These are phyloP conservation scores for Castanopsis chinensis DNA, from an alignment of 306 rosid species.

Conservation along the genomic window DNA sequence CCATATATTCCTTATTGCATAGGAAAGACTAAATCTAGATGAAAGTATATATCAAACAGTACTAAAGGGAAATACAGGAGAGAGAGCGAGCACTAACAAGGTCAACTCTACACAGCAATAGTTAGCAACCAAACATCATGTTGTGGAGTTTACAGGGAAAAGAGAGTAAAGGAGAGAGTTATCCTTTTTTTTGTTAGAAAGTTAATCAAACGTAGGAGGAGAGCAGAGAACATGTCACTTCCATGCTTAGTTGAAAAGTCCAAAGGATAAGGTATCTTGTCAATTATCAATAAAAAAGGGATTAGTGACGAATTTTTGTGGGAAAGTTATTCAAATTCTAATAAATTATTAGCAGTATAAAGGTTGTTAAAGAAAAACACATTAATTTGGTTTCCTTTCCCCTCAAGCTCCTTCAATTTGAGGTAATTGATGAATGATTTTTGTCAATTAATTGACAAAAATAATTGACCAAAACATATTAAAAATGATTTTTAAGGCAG, in stretches of 20 bases:
- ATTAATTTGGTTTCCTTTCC: too few species aligned
- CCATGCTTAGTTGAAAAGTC: background rate
- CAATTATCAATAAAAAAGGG: background rate
- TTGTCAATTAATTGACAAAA: too few species aligned
- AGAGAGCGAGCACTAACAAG: background rate
- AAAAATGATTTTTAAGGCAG: too few species aligned
- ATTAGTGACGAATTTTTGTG: background rate
- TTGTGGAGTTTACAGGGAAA: background rate
- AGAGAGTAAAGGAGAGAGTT: background rate
- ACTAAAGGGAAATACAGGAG: background rate
- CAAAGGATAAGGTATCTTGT: background rate
- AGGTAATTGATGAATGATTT: too few species aligned
- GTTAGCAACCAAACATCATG: background rate
- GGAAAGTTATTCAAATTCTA: background rate
- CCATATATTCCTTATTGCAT: too few species aligned
- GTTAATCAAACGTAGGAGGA: background rate
- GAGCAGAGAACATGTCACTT: background rate
- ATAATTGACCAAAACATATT: too few species aligned
- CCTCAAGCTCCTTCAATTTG: too few species aligned
- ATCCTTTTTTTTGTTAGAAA: background rate
- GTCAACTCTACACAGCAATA: background rate
- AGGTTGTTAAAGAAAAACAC: too few species aligned
- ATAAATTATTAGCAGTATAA: too few species aligned
- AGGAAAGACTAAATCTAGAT: too few species aligned
- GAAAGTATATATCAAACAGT: background rate